phyloP scores from a whole-genome alignment of 768 basidiomycete genomes.

The Tylopilus sp. region DNA sequence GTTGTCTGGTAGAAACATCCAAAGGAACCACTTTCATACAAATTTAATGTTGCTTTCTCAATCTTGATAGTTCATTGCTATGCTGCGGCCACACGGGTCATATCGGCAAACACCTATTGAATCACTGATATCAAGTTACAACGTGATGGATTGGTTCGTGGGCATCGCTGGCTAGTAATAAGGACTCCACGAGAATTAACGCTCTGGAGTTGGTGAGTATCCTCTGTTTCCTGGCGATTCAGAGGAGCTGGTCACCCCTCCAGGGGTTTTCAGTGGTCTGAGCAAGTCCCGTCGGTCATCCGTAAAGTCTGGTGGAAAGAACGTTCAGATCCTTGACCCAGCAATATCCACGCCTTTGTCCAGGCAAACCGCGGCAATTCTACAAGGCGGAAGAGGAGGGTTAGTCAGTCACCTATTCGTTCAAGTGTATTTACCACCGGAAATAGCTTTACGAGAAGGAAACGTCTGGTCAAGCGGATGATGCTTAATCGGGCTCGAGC shows the following conservation, averaged over 20 bases:
- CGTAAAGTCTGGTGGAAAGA: slow-evolving; percentile 9
- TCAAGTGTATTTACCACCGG: not conserved
- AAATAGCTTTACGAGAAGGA: slow-evolving; percentile 2
- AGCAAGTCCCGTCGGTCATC: slow-evolving; percentile 16
- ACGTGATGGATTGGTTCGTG: not conserved
- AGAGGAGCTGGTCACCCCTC: not conserved
- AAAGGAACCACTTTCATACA: too few species aligned
- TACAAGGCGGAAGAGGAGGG: slow-evolving; percentile 6
- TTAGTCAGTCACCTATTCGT: not conserved
- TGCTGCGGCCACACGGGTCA: too few species aligned
- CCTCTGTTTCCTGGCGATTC: not conserved
- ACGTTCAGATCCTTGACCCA: not conserved
- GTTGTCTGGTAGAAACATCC: too few species aligned
- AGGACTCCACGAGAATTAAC: slow-evolving; percentile 10
- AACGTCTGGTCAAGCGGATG: not conserved
- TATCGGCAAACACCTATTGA: not conserved
- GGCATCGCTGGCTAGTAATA: slow-evolving; percentile 10
- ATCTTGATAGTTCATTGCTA: too few species aligned
- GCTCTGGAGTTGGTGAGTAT: slow-evolving; percentile 16
- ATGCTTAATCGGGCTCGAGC: slow-evolving; percentile 8
- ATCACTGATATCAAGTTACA: not conserved
- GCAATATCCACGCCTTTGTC: not conserved
- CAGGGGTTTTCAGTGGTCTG: slow-evolving; percentile 19
- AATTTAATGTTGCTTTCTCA: too few species aligned
- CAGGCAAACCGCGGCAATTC: slow-evolving; percentile 18